Base-by-base conservation (phyloP, 768 basidiomycete species). In the Clitopilus passeckerianus region DNA sequence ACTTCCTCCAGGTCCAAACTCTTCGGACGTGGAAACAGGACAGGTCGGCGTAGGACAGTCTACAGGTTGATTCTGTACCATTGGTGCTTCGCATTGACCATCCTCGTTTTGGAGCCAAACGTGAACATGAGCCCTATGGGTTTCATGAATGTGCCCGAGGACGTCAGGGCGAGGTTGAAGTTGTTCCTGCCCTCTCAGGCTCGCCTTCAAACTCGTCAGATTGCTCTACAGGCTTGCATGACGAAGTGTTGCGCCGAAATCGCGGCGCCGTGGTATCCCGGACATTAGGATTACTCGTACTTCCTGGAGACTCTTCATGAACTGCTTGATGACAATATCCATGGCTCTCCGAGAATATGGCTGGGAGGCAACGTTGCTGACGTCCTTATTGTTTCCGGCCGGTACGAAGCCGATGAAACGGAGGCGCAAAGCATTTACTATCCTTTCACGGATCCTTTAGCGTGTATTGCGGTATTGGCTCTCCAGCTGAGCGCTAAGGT, bases 241-340 rank as follows among this genome's bases (percentile, higher is more conserved):
- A 69, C 70, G 61, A 69, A 68, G 53, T 77, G 72, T 58, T 75
- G 72, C 58, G 67, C 65, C 60, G 74, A 69, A 61, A 74, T 78
- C 65, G 74, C 75, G 65, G 69, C 69, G 61, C 72, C 77, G 33
- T 78, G 77, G 77, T 77, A 74, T 58, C 75, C 75, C 12, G 69
- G 70, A 56, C 73, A 77, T 57, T 77, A 75, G 76, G 76, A 76
- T 18, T 76, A 76, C 43, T 71, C 70, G 22, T 72, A 72, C 33
- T 75, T 79, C 63, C 64, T 77, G 59, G 70, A 69, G 4, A 71
- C 71, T 1, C 60, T 77, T 50, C 73, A 74, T 59, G 68, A 71
- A 24, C 71, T 63, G 60, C 67, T 58, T 46, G 68, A 66, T 34
- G 54, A 23, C 27, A 54, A 66, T 59, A 55, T 59, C 60, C 56